Conservation (phyloP, 176 grass and related monocot genomes). For the Ampelocalamus luodianensis region DNA sequence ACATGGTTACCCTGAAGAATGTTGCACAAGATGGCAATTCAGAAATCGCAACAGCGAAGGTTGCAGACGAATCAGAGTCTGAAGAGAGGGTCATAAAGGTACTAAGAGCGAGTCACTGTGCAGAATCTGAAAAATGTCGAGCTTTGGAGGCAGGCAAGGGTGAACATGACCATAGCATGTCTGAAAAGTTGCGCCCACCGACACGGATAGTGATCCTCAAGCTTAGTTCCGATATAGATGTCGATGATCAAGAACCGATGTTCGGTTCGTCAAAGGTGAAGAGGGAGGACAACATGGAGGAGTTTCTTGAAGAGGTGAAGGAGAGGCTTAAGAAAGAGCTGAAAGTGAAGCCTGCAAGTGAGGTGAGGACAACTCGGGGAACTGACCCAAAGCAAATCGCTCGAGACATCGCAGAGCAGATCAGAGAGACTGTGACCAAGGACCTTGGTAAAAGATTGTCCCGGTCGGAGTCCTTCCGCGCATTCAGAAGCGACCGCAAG, state of each 20-base stretch:
- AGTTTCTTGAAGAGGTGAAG: constrained; percentile 77
- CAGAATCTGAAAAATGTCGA: background rate
- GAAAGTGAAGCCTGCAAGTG: constrained; percentile 30
- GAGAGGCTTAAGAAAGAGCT: constrained; percentile 51
- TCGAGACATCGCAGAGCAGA: constrained; percentile 57
- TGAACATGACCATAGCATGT: constrained; percentile 8
- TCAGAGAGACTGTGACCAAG: constrained; percentile 57
- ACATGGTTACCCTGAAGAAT: background rate
- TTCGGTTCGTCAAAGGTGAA: constrained; percentile 42
- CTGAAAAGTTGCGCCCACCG: constrained; percentile 4
- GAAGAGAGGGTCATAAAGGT: background rate
- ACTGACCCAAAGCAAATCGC: constrained; percentile 50
- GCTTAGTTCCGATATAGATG: constrained; percentile 40
- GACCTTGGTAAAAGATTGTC: constrained; percentile 51
- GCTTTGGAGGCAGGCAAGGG: constrained; percentile 1
- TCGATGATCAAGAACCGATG: background rate
- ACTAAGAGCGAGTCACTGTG: background rate
- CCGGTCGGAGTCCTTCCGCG: constrained; percentile 60
- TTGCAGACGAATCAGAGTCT: background rate
- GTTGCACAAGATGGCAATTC: background rate
- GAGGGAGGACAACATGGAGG: constrained; percentile 55
- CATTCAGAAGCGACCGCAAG: constrained; percentile 34
- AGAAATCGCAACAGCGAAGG: background rate
- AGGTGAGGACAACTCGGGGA: background rate
- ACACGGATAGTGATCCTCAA: constrained; percentile 75